Percentiles rank a stretch among this genome's conserved stretches.
Conservation (phyloP, 805 yeast species). For the Lachancea thermotolerans region DNA sequence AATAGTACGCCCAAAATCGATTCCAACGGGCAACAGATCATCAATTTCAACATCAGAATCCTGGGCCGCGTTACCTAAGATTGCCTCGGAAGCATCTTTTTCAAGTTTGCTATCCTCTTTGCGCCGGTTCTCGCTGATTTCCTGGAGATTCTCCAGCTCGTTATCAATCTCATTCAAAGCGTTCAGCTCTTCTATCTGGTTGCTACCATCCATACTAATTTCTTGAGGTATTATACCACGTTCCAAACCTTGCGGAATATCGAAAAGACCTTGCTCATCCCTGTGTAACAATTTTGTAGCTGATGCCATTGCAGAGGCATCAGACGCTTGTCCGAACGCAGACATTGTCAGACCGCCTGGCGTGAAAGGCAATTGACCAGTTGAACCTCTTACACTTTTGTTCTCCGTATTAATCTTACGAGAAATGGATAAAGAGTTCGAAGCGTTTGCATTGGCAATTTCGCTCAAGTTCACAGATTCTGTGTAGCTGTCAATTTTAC, state of each 20-base stretch:
- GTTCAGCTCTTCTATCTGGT: slow-evolving; percentile 19
- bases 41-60: slow-evolving; percentile 29
- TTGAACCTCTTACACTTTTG: slow-evolving; percentile 61
- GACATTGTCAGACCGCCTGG: slow-evolving; percentile 71
- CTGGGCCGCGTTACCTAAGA: slow-evolving; percentile 9
- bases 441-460: slow-evolving; percentile 45
- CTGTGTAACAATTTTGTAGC: slow-evolving; percentile 44
- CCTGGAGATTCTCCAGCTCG: slow-evolving; percentile 31
- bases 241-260: slow-evolving; percentile 72
- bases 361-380: slow-evolving; percentile 76
- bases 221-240: slow-evolving; percentile 51
- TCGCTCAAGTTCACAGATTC: slow-evolving; percentile 53
- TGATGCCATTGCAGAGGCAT: slow-evolving; percentile 18
- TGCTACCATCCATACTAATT: slow-evolving; percentile 11
- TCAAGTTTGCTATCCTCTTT: slow-evolving; percentile 19
- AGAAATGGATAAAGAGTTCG: slow-evolving; percentile 65
- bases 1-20: slow-evolving; percentile 39
- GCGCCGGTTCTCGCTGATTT: slow-evolving; percentile 35
- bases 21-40: slow-evolving; percentile 43
- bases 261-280: slow-evolving; percentile 70
- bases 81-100: slow-evolving; percentile 8
- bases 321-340: slow-evolving; percentile 14
- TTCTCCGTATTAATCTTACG: slow-evolving; percentile 58
- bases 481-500: slow-evolving; percentile 52
- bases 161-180: slow-evolving; percentile 29